A percentile compares a stretch with the other conserved stretches of the same genome.
Conservation (phyloP, 768 basidiomycete genomes). For the Candolleomyces efflorescens region DNA sequence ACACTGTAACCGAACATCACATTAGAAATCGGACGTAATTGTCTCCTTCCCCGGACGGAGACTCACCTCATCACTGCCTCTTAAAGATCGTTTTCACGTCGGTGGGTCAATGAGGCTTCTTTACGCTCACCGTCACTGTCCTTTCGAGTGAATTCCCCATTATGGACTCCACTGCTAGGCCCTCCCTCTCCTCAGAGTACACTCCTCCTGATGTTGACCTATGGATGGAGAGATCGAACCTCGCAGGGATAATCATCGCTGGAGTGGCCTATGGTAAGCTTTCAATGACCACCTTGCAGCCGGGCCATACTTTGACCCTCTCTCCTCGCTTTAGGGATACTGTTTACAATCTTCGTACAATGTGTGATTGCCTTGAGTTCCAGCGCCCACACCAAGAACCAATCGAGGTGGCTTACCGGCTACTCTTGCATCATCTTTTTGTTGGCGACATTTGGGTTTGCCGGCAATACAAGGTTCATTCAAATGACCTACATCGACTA, state of each 20-base stretch:
- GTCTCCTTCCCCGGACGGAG: too few species aligned
- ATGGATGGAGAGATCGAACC: neutral
- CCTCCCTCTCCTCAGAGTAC: neutral
- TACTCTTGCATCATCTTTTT: constrained; percentile 16
- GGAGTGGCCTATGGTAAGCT: neutral
- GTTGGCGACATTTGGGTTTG: constrained; percentile 18
- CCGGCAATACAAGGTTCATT: constrained; percentile 15
- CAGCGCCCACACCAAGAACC: neutral
- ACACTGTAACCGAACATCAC: too few species aligned
- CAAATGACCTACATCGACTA: constrained; percentile 18
- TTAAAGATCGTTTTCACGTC: too few species aligned
- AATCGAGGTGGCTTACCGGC: constrained; percentile 7
- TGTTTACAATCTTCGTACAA: constrained; percentile 12
- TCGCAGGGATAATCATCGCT: neutral
- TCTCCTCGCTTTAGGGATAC: neutral
- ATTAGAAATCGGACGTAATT: too few species aligned
- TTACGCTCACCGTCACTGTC: too few species aligned
- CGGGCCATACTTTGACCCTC: neutral
- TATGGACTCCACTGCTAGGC: neutral
- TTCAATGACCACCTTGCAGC: neutral
- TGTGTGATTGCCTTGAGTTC: constrained; percentile 6
- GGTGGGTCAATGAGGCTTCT: too few species aligned
- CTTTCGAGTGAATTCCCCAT: too few species aligned
- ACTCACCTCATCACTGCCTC: too few species aligned
- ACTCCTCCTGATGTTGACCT: neutral